These are phyloP conservation scores for Colletotrichum sidae DNA, from an alignment of 2,329 filamentous ascomycete species.

Conservation along the genomic window DNA sequence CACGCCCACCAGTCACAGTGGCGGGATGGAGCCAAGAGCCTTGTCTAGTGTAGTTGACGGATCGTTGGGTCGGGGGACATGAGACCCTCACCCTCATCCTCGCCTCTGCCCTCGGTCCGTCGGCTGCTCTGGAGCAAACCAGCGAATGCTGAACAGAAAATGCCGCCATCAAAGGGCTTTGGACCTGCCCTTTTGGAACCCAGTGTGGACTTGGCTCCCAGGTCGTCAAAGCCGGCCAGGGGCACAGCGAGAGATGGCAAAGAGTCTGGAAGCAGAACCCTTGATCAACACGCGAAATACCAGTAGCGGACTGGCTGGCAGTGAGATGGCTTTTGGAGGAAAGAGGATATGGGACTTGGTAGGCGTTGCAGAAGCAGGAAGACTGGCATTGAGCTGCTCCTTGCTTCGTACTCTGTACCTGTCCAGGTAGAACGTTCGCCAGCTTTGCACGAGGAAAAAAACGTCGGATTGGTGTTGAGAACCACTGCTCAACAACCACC, in stretches of 20 bases:
- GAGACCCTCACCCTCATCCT: background rate
- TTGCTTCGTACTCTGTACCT: too few species aligned
- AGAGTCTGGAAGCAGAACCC: slow-evolving; percentile 28
- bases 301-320: slow-evolving; percentile 8
- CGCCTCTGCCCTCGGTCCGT: background rate
- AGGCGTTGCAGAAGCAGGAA: too few species aligned
- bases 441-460: too few species aligned
- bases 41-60: slow-evolving; percentile 10
- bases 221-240: slow-evolving; percentile 1
- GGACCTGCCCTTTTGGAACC: slow-evolving; percentile 9
- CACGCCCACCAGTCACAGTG: slow-evolving; percentile 23
- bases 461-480: too few species aligned
- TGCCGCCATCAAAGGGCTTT: slow-evolving; percentile 7
- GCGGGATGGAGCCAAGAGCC: background rate
- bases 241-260: slow-evolving; percentile 7
- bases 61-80: slow-evolving; percentile 11
- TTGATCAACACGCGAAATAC: background rate
- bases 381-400: too few species aligned
- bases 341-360: too few species aligned
- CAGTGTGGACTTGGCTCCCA: background rate
- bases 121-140: slow-evolving; percentile 24
- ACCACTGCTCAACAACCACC: too few species aligned
- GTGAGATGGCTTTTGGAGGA: too few species aligned
- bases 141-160: slow-evolving; percentile 2
- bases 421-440: too few species aligned